phyloP scores from a whole-genome alignment of 768 basidiomycete genomes.

The Tubosaeta brunneosetosa region DNA sequence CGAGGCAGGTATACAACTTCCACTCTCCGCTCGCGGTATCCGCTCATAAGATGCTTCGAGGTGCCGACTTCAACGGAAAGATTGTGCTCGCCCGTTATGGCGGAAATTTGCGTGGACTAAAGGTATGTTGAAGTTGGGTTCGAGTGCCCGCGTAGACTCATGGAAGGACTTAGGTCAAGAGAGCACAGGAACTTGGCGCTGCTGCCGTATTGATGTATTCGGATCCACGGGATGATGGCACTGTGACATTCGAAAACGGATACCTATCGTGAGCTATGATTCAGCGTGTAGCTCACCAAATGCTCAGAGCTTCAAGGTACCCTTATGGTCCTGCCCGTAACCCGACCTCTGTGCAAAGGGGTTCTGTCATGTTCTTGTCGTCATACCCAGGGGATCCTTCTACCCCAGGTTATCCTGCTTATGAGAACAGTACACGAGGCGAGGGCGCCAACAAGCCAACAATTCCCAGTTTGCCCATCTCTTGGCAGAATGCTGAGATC shows the following conservation, averaged over 20 bases:
- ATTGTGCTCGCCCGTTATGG: conserved; percentile 81
- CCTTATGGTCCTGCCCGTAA: conserved; percentile 88
- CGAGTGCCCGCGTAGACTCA: conserved; percentile 3
- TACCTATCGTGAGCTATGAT: conserved; percentile 48
- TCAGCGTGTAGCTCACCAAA: background rate
- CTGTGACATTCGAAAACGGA: conserved; percentile 71
- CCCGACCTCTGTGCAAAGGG: conserved; percentile 79
- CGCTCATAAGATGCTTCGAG: conserved; percentile 27
- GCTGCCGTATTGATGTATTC: conserved; percentile 78
- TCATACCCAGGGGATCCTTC: conserved; percentile 74
- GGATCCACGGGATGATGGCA: conserved; percentile 85
- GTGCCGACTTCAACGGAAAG: conserved; percentile 66
- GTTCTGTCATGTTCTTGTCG: conserved; percentile 71
- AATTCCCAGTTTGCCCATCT: conserved; percentile 89
- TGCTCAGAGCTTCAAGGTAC: conserved; percentile 13
- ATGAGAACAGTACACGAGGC: conserved; percentile 68
- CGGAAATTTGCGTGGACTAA: conserved; percentile 81
- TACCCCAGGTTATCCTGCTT: conserved; percentile 86
- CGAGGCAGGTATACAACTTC: conserved; percentile 34
- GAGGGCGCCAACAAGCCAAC: conserved; percentile 59
- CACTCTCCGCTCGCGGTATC: background rate
- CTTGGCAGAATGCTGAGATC: conserved; percentile 68
- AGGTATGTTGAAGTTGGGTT: conserved; percentile 42
- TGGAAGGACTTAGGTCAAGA: conserved; percentile 57
- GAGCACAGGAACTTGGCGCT: conserved; percentile 83